phyloP scores from a whole-genome alignment of 2,329 filamentous ascomycete species.

The Parascedosporium putredinis region DNA sequence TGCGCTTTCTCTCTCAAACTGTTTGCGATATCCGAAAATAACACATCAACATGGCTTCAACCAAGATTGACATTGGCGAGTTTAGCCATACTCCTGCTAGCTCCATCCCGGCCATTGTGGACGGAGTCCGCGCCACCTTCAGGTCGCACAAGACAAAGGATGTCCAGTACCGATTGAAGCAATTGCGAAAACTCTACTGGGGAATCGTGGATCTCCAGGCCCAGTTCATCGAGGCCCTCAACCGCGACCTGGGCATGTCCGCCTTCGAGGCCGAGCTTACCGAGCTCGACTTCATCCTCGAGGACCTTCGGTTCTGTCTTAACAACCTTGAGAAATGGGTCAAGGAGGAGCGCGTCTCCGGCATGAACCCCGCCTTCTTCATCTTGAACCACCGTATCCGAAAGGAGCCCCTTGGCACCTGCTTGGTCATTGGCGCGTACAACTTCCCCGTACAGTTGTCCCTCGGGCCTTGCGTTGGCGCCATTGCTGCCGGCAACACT shows the following conservation, averaged over 20 bases:
- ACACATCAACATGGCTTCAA: conserved; percentile 25
- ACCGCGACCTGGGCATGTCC: conserved; percentile 69
- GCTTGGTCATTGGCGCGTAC: conserved; percentile 83
- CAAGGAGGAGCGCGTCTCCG: conserved; percentile 65
- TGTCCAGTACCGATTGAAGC: conserved; percentile 68
- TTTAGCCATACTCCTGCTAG: conserved; percentile 1
- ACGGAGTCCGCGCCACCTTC: conserved; percentile 58
- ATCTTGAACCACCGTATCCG: conserved; percentile 64
- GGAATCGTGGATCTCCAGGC: conserved; percentile 68
- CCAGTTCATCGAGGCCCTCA: conserved; percentile 63
- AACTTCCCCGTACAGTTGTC: conserved; percentile 86
- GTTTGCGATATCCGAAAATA: background rate
- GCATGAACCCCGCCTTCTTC: conserved; percentile 51
- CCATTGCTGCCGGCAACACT: conserved; percentile 86
- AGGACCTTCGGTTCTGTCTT: conserved; percentile 69
- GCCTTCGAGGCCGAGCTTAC: conserved; percentile 61
- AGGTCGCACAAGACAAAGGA: conserved; percentile 71
- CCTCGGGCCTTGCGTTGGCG: conserved; percentile 70
- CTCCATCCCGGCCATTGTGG: conserved; percentile 48
- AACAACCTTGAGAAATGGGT: conserved; percentile 72
- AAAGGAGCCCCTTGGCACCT: conserved; percentile 78
- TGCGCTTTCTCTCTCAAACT: background rate
- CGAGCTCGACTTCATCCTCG: conserved; percentile 70
- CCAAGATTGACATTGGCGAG: conserved; percentile 27
- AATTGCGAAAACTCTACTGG: conserved; percentile 95